Evolutionary conservation across 257 asterid species (phyloP).

Genomic region (Cruciata laevipes): DNA sequence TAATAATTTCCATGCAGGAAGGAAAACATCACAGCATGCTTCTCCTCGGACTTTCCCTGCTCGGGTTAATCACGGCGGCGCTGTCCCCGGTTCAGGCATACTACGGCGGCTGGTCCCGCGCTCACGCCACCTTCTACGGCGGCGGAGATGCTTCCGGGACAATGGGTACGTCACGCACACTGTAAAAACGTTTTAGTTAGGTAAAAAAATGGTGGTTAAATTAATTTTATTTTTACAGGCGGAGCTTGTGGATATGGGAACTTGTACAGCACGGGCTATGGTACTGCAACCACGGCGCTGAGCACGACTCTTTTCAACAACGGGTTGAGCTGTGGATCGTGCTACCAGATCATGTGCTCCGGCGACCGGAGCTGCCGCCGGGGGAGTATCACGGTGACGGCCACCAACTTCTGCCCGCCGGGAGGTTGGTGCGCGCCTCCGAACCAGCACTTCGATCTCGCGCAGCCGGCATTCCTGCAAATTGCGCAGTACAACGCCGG

Average conservation of each 20-base stretch:
- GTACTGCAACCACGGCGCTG: constrained; percentile 76
- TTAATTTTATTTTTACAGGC: constrained; percentile 27
- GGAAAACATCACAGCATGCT: constrained; percentile 19
- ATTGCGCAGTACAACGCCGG: constrained; percentile 83
- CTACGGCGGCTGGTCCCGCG: constrained; percentile 79
- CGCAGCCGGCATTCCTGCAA: constrained; percentile 63
- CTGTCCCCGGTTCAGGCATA: constrained; percentile 36
- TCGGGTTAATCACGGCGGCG: constrained; percentile 36
- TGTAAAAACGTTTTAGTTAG: neutral
- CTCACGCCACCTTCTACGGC: constrained; percentile 91
- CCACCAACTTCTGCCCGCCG: constrained; percentile 94
- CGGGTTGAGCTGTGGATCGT: constrained; percentile 77
- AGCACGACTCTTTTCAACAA: constrained; percentile 75
- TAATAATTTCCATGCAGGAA: constrained; percentile 28
- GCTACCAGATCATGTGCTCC: constrained; percentile 61
- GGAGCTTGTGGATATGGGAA: constrained; percentile 99
- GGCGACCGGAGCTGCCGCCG: constrained; percentile 56
- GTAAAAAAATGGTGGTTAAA: neutral
- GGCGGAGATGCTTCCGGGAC: constrained; percentile 98
- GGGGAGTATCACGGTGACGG: constrained; percentile 67
- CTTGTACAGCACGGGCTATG: constrained; percentile 72
- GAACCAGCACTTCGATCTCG: constrained; percentile 81
- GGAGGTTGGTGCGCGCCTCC: constrained; percentile 96
- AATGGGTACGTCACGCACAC: constrained; percentile 57
- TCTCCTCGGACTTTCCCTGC: constrained; percentile 25